These are phyloP conservation scores for Tetradesmus lagerheimii DNA, from an alignment of 139 green algal genomes.

Conservation along the genomic window DNA sequence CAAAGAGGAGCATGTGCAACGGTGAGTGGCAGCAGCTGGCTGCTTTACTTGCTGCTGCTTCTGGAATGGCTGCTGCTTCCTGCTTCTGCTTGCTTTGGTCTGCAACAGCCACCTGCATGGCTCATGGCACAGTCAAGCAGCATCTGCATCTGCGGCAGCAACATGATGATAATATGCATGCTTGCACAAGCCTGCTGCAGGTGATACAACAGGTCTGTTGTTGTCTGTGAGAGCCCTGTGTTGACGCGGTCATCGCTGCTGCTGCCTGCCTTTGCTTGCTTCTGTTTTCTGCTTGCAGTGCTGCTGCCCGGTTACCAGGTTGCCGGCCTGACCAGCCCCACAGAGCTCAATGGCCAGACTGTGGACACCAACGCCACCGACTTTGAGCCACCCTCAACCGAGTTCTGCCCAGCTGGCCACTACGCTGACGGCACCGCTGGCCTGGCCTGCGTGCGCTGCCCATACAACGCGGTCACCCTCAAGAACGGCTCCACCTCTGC, in stretches of 20 bases:
- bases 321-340: not conserved
- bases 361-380: not conserved
- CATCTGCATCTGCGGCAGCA: too few relatives aligned
- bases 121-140: too few relatives aligned
- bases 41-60: not conserved
- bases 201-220: not conserved
- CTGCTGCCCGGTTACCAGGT: constrained; percentile 4
- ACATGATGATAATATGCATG: too few relatives aligned
- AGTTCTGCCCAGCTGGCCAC: not conserved
- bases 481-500: not conserved
- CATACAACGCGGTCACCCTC: not conserved
- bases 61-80: not conserved
- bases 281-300: not conserved
- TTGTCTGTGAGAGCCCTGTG: not conserved
- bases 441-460: not conserved
- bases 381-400: not conserved
- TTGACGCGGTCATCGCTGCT: not conserved
- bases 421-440: not conserved
- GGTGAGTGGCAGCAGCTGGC: not conserved
- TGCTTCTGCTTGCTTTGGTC: too few relatives aligned
- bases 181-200: too few relatives aligned
- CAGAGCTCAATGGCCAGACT: not conserved
- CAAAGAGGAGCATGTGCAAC: not conserved
- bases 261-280: not conserved
- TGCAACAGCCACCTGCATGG: not conserved